Percentiles rank a stretch among this genome's conserved stretches.
Conservation (phyloP, 768 basidiomycete species). For the Psilocybe subaeruginosa region DNA sequence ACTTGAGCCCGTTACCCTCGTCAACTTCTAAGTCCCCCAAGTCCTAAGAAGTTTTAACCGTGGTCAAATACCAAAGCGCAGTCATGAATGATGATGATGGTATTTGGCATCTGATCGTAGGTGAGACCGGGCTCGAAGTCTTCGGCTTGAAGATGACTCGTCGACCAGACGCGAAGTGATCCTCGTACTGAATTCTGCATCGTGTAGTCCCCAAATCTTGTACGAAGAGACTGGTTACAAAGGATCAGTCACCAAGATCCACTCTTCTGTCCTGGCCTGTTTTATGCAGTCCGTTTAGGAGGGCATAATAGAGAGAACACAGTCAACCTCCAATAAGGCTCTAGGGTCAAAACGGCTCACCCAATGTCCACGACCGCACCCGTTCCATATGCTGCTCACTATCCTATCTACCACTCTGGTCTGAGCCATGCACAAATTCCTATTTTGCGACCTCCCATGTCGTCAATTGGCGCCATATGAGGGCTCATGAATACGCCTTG, state of each 20-base stretch:
- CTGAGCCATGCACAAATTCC: neutral
- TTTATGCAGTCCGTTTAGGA: neutral
- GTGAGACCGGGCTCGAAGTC: neutral
- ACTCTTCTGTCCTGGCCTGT: neutral
- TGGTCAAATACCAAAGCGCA: neutral
- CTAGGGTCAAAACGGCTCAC: neutral
- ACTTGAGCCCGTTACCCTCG: neutral
- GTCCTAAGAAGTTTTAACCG: neutral
- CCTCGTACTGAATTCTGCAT: neutral
- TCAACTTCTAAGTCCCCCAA: too few species aligned
- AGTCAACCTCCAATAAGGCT: neutral
- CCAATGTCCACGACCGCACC: neutral
- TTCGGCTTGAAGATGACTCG: neutral
- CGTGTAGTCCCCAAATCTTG: neutral
- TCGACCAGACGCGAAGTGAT: neutral
- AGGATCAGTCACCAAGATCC: neutral
- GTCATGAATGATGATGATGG: neutral
- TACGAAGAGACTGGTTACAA: neutral
- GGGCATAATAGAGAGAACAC: neutral
- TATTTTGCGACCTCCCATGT: neutral
- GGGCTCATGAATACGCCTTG: neutral
- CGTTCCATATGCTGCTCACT: neutral
- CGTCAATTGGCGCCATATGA: conserved; percentile 10
- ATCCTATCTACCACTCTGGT: neutral
- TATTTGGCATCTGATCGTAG: neutral